phyloP scores from a whole-genome alignment of 2,329 filamentous ascomycete species.

The Colletotrichum tanaceti region DNA sequence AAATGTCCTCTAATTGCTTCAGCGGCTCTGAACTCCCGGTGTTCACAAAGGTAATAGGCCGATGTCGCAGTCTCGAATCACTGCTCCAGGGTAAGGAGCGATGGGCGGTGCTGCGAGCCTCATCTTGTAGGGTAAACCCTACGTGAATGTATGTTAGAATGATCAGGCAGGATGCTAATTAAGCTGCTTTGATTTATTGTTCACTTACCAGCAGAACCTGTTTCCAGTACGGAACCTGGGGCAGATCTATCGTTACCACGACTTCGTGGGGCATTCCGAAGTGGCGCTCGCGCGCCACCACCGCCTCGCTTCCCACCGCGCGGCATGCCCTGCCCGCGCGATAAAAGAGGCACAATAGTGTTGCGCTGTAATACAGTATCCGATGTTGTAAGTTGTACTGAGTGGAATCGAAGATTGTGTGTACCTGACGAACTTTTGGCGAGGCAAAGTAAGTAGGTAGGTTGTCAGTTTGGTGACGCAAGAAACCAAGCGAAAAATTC shows the following conservation, averaged over 20 bases:
- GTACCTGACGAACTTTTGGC: background rate
- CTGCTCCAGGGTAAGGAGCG: conserved; percentile 55
- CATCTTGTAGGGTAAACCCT: conserved; percentile 43
- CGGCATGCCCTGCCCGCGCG: conserved; percentile 29
- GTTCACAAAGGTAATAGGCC: conserved; percentile 65
- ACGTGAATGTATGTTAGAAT: background rate
- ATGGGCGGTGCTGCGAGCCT: conserved; percentile 43
- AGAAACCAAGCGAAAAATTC: conserved; percentile 1
- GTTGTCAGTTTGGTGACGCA: background rate
- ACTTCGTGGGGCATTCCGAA: conserved; percentile 18
- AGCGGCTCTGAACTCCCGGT: conserved; percentile 64
- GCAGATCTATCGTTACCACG: conserved; percentile 5
- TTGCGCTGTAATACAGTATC: background rate
- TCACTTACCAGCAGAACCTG: conserved; percentile 18
- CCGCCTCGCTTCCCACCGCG: conserved; percentile 31
- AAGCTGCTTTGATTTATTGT: background rate
- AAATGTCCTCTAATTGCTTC: conserved; percentile 51
- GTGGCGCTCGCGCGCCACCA: conserved; percentile 27
- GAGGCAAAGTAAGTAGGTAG: background rate
- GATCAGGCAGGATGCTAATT: background rate
- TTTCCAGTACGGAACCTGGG: background rate
- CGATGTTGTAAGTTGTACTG: background rate
- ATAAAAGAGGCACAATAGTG: background rate
- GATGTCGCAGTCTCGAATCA: conserved; percentile 58
- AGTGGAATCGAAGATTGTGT: background rate